Conservation (phyloP, 2,329 filamentous ascomycete species). For the Madurella mycetomatis region DNA sequence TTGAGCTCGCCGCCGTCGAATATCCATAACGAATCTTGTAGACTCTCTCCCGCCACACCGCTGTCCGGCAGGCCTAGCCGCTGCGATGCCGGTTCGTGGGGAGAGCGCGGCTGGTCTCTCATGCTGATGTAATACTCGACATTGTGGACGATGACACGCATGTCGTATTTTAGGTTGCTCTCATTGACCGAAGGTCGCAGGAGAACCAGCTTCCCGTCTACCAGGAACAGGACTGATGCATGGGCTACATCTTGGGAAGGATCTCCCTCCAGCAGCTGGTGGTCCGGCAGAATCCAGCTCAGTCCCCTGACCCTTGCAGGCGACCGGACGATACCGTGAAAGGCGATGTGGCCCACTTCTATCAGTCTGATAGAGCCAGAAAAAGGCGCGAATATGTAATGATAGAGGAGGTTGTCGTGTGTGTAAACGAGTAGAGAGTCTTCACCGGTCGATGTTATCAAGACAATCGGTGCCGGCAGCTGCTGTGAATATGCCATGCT, state of each 20-base stretch:
- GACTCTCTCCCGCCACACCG: conserved; percentile 39
- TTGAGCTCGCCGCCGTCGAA: conserved; percentile 86
- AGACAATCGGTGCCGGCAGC: conserved; percentile 80
- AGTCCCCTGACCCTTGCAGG: conserved; percentile 87
- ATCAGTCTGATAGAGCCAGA: conserved; percentile 69
- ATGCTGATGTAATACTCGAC: conserved; percentile 94
- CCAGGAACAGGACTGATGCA: conserved; percentile 91
- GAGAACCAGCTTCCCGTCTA: conserved; percentile 92
- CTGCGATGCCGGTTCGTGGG: conserved; percentile 26
- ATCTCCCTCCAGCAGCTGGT: conserved; percentile 83
- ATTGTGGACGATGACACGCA: conserved; percentile 93
- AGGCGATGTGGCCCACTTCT: conserved; percentile 96
- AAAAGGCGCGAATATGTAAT: conserved; percentile 79
- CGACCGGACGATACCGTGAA: conserved; percentile 92
- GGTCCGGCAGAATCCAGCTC: conserved; percentile 92
- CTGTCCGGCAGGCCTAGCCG: conserved; percentile 18
- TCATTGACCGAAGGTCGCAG: conserved; percentile 82
- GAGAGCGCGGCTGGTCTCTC: conserved; percentile 66
- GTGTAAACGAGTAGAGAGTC: conserved; percentile 96
- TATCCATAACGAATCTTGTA: conserved; percentile 88
- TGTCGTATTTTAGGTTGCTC: conserved; percentile 91
- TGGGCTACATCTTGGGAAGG: conserved; percentile 92
- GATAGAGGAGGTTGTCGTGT: conserved; percentile 91
- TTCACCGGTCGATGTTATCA: conserved; percentile 83
- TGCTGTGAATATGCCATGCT: conserved; percentile 71